These are phyloP conservation scores for Aureobasidium mangrovei DNA, from an alignment of 2,329 filamentous ascomycete genomes.

Conservation along the genomic window DNA sequence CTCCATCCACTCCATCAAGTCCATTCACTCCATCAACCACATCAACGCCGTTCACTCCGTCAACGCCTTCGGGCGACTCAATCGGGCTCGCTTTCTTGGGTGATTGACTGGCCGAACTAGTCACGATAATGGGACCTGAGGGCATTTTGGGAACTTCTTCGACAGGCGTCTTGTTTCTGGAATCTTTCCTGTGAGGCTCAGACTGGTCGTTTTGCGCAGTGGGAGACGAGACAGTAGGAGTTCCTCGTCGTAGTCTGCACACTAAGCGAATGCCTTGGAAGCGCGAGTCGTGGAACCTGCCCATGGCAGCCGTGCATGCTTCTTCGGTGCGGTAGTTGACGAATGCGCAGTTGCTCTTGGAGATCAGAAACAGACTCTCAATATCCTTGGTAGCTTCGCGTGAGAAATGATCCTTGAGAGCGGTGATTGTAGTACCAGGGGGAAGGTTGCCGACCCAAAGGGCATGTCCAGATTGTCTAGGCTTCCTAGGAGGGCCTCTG, in stretches of 20 bases:
- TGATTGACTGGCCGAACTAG: background rate
- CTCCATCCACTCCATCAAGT: background rate
- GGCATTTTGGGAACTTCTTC: background rate
- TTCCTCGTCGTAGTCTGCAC: constrained; percentile 60
- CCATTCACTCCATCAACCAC: background rate
- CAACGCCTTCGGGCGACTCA: background rate
- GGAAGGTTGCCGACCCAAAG: constrained; percentile 95
- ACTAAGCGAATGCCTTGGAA: constrained; percentile 82
- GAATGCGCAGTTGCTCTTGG: constrained; percentile 95
- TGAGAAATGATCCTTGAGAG: constrained; percentile 84
- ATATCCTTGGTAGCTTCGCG: constrained; percentile 64
- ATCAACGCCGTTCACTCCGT: background rate
- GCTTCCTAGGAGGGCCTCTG: constrained; percentile 57
- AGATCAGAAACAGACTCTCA: constrained; percentile 86
- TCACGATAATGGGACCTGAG: constrained; percentile 2
- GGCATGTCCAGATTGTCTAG: constrained; percentile 68
- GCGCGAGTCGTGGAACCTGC: constrained; percentile 79
- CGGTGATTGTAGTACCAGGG: constrained; percentile 69
- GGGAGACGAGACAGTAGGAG: constrained; percentile 13
- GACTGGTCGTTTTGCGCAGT: background rate
- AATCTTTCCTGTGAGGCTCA: background rate
- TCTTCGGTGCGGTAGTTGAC: constrained; percentile 84
- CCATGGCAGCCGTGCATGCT: constrained; percentile 66
- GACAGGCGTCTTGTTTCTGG: background rate
- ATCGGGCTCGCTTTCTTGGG: background rate